phyloP scores from a whole-genome alignment of 2,329 filamentous ascomycete genomes.

The Cladosporium sp. region DNA sequence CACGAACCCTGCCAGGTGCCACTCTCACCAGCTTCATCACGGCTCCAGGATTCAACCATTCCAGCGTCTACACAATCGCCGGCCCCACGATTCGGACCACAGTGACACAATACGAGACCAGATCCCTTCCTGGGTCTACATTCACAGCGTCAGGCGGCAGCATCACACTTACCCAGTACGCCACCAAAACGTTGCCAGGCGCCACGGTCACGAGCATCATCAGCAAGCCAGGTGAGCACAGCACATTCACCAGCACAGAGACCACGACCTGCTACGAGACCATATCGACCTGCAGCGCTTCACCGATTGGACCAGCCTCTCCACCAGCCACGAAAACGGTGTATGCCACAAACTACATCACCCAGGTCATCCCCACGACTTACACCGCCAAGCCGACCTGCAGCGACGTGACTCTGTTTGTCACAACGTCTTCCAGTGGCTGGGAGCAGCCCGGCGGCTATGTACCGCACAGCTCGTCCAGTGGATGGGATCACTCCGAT shows the following conservation, averaged over 20 bases:
- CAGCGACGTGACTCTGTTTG: not conserved
- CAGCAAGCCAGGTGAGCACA: not conserved
- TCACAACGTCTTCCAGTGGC: not conserved
- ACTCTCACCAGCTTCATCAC: not conserved
- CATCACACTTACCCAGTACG: not conserved
- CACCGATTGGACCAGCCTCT: not conserved
- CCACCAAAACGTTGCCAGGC: not conserved
- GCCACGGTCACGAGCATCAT: not conserved
- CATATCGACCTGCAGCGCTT: not conserved
- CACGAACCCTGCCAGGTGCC: not conserved
- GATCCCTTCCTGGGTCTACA: not conserved
- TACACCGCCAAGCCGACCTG: not conserved
- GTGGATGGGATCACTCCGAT: not conserved
- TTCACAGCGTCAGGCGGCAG: not conserved
- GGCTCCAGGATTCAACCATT: not conserved
- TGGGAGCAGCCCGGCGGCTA: not conserved
- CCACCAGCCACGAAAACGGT: not conserved
- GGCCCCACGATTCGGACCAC: not conserved
- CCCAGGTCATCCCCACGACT: not conserved
- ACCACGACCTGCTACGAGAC: slow-evolving; percentile 9
- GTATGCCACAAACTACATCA: not conserved
- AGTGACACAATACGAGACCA: not conserved
- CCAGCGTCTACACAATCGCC: not conserved
- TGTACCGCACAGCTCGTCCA: not conserved
- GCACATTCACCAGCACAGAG: not conserved